Evolutionary conservation across 208 protist species (phyloP), one percentile per base, ranked within the genome.

Genomic region (Acanthamoeba culbertsoni): DNA sequence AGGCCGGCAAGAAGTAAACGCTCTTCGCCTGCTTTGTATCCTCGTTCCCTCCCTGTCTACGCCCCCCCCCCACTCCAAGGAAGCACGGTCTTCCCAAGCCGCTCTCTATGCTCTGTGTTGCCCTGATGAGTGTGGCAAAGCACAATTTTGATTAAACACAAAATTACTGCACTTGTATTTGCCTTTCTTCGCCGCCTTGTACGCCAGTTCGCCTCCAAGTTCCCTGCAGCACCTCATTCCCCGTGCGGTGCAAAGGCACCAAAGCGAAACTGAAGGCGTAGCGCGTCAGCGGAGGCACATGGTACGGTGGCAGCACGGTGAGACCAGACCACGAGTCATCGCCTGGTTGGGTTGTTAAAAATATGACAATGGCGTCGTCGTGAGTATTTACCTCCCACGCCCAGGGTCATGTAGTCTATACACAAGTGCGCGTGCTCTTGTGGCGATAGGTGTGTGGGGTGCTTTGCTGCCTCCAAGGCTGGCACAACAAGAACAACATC

Each of bases 281-380:
- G 35, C n/a, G 31, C n/a, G 31, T 31, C 18, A n/a, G 42, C 31
- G 75, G 75, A 33, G 23, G 16, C 10, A 86, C 75, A 33, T 43
- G 55, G 75, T 86, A 86, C 4, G 5, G 18, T 8, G 43, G 46
- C 75, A 86, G 26, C 75, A 86, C 75, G 31, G 75, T 86, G 10
- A 86, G 45, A n/a, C 75, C 75, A 3, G 75, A 86, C 75, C 75
- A 86, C 7, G 75, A 86, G 45, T 86, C 75, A 43, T 86, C 75
- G 28, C 63, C 51, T 59, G 23, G 23, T 59, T 59, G 51, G 16
- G 51, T 59, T 23, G 23, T 14, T 59, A 14, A 59, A 23, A 14
- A 59, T 59, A 14, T 23, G 16, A 59, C 51, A 59, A 59, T 59
- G 23, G 51, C 23, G 23, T n/a, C 23, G 16, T 23, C 51, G 14